A percentile compares a stretch with the other conserved stretches of the same genome.
phyloP scores from a whole-genome alignment of 2,329 filamentous ascomycete genomes.

The Sporothrix phasma region DNA sequence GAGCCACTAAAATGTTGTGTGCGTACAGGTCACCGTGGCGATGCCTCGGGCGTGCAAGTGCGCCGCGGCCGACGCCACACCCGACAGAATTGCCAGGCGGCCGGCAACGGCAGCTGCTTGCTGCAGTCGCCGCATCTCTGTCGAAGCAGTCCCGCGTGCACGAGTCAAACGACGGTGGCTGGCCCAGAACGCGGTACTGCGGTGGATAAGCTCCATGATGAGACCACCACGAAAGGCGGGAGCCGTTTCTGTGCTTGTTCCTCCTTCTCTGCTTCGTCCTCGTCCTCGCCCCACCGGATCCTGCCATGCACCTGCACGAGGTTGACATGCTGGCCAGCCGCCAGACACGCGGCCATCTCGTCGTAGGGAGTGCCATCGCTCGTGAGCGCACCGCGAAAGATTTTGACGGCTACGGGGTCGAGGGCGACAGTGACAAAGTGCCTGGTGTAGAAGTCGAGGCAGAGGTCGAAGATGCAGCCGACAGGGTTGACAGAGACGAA shows the following conservation, averaged over 20 bases:
- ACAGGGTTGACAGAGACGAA: not conserved
- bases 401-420: constrained; percentile 34
- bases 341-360: constrained; percentile 38
- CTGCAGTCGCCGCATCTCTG: constrained; percentile 16
- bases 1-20: constrained; percentile 35
- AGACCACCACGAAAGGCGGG: constrained; percentile 29
- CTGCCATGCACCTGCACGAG: constrained; percentile 37
- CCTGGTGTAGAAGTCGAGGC: not conserved
- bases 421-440: not conserved
- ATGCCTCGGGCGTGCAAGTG: constrained; percentile 37
- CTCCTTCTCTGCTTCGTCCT: not conserved
- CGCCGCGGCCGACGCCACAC: constrained; percentile 32
- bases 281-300: constrained; percentile 22
- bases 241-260: not conserved
- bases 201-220: constrained; percentile 39
- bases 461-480: not conserved
- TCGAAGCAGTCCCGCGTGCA: constrained; percentile 37
- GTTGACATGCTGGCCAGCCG: constrained; percentile 36
- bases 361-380: constrained; percentile 39
- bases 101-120: constrained; percentile 23
- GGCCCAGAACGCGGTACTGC: constrained; percentile 33
- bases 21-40: constrained; percentile 39
- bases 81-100: constrained; percentile 30
- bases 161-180: constrained; percentile 34
- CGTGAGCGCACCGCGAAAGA: constrained; percentile 38